Evolutionary conservation across 179 eudicot genomes (phyloP), one percentile per base, ranked within the genome.

Genomic region (Beta corolliflora): DNA sequence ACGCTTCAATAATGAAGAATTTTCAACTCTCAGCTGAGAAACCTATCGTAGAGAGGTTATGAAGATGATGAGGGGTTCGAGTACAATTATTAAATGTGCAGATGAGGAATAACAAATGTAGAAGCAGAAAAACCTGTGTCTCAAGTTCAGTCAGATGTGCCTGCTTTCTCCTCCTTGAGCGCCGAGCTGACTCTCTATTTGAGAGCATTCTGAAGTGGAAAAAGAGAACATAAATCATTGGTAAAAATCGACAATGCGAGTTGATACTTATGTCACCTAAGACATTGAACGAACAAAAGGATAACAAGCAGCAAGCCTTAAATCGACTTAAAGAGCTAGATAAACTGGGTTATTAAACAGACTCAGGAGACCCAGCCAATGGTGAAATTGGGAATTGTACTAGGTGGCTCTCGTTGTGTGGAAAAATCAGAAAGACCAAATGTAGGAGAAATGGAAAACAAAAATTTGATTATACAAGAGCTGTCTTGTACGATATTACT

Each of bases 131-230:
- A 76, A 92, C 98, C 97, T 92, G 97, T 36, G 98, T 89, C 87
- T 94, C 98, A 31, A 92, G 92, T 88, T 94, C 99, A 23, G 92
- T 91, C 77, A 95, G 82, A 84, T 95, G 99, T 72, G 95, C 95
- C 81, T 94, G 97, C 85, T 94, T 94, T 86, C 99, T 89, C 87
- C 99, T 91, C 83, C 98, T 92, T 11, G 99, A 95, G 71, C 98
- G 94, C 77, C 98, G 86, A 78, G 97, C 98, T 58, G 98, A 95
- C 87, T 92, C 98, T 90, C 98, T 89, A 77, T 95, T 94, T 23
- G 98, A 95, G 84, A 95, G 93, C 97, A 95, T 94, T 87, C 98
- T 95, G 89, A 75, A 61, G 23, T 3, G 41, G 4, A 3, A 36
- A 36, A 36, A 36, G 31, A 36, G 4, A 36, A 2, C 41, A 36